A percentile compares a stretch with the other conserved stretches of the same genome.
Evolutionary conservation across 768 basidiomycete species (phyloP).

Genomic region (Lentinula sp.): DNA sequence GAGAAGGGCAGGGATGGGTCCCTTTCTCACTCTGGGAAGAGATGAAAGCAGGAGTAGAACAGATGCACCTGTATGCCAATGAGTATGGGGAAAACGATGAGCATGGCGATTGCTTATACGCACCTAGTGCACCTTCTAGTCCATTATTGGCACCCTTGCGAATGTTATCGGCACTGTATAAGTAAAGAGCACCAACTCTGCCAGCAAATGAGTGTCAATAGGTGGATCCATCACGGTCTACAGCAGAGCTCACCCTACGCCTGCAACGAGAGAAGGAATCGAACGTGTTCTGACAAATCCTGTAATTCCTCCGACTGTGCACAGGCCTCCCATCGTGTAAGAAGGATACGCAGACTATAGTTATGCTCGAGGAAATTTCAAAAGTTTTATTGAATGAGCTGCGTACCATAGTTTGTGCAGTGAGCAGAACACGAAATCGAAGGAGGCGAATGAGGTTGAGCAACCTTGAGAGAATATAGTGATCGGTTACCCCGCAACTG

Average conservation of each 20-base stretch:
- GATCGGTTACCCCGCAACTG: not conserved
- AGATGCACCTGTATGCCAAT: constrained; percentile 53
- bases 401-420: not conserved
- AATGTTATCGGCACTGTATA: constrained; percentile 75
- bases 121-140: constrained; percentile 75
- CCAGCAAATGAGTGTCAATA: not conserved
- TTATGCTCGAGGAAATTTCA: too few relatives aligned
- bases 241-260: constrained; percentile 52
- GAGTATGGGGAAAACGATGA: not conserved
- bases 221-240: not conserved
- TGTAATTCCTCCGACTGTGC: constrained; percentile 69
- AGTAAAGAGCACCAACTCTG: constrained; percentile 74
- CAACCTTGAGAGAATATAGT: too few relatives aligned
- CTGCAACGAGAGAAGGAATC: constrained; percentile 78
- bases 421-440: not conserved
- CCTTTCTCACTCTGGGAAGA: constrained; percentile 63
- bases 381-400: not conserved
- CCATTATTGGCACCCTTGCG: constrained; percentile 68
- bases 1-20: constrained; percentile 63
- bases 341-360: constrained; percentile 76
- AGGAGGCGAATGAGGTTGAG: not conserved
- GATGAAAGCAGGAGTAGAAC: constrained; percentile 71
- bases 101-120: constrained; percentile 14
- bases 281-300: constrained; percentile 71
- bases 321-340: constrained; percentile 69